Percentiles rank a stretch among this genome's conserved stretches.
phyloP scores from a whole-genome alignment of 2,329 filamentous ascomycete genomes.

The Cercospora sp. region DNA sequence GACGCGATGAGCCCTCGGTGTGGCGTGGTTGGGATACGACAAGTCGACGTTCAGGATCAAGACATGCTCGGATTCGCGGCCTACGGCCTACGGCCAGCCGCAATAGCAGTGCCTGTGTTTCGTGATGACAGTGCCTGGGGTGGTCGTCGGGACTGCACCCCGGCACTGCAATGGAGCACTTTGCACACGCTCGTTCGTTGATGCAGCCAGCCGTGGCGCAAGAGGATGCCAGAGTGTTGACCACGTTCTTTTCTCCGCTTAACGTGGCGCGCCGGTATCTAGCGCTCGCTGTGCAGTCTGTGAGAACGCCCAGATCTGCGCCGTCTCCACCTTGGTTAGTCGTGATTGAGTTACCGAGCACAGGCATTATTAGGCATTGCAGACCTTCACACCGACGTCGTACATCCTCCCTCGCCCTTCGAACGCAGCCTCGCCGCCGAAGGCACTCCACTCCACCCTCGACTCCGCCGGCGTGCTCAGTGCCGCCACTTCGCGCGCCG shows the following conservation, averaged over 20 bases:
- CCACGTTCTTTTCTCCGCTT: not conserved
- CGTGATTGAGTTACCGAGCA: not conserved
- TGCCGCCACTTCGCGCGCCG: not conserved
- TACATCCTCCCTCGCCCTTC: not conserved
- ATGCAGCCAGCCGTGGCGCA: not conserved
- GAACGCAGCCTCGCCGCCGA: not conserved
- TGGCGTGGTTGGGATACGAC: conserved; percentile 9
- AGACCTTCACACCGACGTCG: not conserved
- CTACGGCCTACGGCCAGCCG: not conserved
- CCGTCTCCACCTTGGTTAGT: not conserved
- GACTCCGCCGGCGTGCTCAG: not conserved
- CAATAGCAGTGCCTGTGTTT: not conserved
- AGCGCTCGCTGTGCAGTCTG: not conserved
- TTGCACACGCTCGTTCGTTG: not conserved
- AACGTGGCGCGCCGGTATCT: not conserved
- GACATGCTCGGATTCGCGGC: not conserved
- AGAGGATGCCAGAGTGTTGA: not conserved
- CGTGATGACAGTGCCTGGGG: not conserved
- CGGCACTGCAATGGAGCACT: not conserved
- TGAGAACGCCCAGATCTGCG: not conserved
- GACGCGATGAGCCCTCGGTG: conserved; percentile 2
- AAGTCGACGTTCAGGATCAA: not conserved
- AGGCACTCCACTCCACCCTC: not conserved
- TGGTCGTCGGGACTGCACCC: not conserved
- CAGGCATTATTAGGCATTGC: not conserved